Percentiles rank a stretch among this genome's conserved stretches.
Evolutionary conservation across 164 flowering plant species (phyloP).

Genomic region (Vitis amurensis): DNA sequence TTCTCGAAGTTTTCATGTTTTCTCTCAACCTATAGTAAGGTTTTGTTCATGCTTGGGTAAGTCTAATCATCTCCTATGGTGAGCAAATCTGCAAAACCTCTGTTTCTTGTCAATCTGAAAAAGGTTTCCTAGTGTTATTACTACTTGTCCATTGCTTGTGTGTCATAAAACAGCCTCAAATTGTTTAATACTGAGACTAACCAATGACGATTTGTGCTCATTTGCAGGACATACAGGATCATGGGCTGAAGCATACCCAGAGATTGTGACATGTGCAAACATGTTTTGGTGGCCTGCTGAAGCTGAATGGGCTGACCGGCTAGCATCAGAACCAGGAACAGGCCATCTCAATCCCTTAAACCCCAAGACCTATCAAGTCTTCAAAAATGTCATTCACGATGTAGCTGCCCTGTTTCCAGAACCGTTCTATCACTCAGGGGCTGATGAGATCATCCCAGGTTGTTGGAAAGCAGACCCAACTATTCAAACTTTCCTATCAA

Average conservation of each 20-base stretch:
- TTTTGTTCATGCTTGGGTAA: too few relatives aligned
- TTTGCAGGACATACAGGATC: conserved; percentile 89
- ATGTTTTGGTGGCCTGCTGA: conserved; percentile 90
- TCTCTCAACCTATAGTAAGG: too few relatives aligned
- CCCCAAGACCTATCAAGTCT: conserved; percentile 75
- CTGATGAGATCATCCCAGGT: conserved; percentile 74
- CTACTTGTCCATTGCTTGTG: too few relatives aligned
- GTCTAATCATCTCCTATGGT: too few relatives aligned
- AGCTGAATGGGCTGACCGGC: conserved; percentile 51
- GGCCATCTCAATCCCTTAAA: conserved; percentile 88
- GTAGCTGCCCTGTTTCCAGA: conserved; percentile 71
- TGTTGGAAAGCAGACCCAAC: conserved; percentile 83
- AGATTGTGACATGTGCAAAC: conserved; percentile 80
- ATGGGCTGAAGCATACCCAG: conserved; percentile 93
- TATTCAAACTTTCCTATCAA: conserved; percentile 48
- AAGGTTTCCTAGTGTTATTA: too few relatives aligned
- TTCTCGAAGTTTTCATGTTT: too few relatives aligned
- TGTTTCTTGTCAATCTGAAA: too few relatives aligned
- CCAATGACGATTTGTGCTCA: neutral
- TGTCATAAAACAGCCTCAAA: too few relatives aligned
- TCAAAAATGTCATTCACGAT: conserved; percentile 56
- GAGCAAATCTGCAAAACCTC: too few relatives aligned
- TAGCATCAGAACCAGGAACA: conserved; percentile 89
- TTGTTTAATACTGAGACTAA: neutral
- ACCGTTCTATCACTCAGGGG: conserved; percentile 74